phyloP scores from a whole-genome alignment of 164 flowering plant species.

The Magnolia sinica region DNA sequence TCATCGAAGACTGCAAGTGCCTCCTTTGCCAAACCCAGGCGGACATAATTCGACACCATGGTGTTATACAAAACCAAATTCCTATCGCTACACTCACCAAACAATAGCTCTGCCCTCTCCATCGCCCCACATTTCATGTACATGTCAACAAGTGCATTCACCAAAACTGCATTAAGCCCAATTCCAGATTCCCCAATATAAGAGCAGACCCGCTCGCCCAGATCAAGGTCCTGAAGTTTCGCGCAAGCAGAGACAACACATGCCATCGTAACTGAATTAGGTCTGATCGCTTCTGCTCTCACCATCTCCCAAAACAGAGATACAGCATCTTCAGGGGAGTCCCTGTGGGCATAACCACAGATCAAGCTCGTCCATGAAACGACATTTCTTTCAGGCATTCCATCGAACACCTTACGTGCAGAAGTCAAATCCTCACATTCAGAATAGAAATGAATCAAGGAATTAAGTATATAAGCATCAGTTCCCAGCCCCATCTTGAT shows the following conservation, averaged over 20 bases:
- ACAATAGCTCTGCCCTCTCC: constrained; percentile 38
- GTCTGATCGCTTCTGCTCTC: constrained; percentile 26
- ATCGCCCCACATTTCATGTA: constrained; percentile 54
- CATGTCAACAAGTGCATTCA: constrained; percentile 61
- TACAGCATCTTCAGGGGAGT: constrained; percentile 38
- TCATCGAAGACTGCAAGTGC: constrained; percentile 38
- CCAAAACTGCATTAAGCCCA: constrained; percentile 33
- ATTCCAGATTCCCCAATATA: constrained; percentile 33
- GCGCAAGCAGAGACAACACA: constrained; percentile 58
- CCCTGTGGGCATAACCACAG: constrained; percentile 40
- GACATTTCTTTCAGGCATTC: constrained; percentile 56
- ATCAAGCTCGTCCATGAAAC: constrained; percentile 68
- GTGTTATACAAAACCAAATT: constrained; percentile 53
- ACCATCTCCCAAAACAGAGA: constrained; percentile 54
- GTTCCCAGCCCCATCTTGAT: constrained; percentile 40
- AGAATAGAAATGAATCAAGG: constrained; percentile 49
- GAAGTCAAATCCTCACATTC: constrained; percentile 40
- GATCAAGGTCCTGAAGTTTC: constrained; percentile 43
- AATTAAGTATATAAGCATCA: constrained; percentile 44
- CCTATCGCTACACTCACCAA: constrained; percentile 37
- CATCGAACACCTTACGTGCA: constrained; percentile 45
- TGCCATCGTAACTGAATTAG: constrained; percentile 59
- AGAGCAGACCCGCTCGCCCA: constrained; percentile 33
- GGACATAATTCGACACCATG: constrained; percentile 48
- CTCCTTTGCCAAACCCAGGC: constrained; percentile 35